These are phyloP conservation scores for Penicillium hesseltinei DNA, from an alignment of 2,329 filamentous ascomycete genomes.

Conservation along the genomic window DNA sequence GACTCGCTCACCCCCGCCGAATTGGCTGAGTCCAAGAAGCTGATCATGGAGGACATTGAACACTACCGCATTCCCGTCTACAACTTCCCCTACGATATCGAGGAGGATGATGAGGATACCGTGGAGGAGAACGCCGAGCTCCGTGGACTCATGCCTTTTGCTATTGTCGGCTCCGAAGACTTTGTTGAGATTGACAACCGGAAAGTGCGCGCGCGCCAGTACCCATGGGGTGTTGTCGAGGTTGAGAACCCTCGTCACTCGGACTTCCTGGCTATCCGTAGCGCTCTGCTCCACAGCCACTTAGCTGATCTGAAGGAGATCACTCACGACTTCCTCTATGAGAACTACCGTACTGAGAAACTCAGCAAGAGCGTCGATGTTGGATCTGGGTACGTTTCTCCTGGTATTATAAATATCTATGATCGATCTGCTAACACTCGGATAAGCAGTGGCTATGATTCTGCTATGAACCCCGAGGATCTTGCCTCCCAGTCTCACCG, in stretches of 20 bases:
- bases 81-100: conserved; percentile 99
- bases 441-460: conserved; percentile 59
- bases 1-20: conserved; percentile 95
- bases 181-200: conserved; percentile 90
- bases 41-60: conserved; percentile 99
- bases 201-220: conserved; percentile 90
- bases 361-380: conserved; percentile 98
- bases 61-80: conserved; percentile 99
- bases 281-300: conserved; percentile 94
- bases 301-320: conserved; percentile 98
- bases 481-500: conserved; percentile 95
- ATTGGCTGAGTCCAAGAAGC: conserved; percentile 97
- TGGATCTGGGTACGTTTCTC: conserved; percentile 71
- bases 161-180: conserved; percentile 97
- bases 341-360: conserved; percentile 99
- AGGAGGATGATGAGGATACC: conserved; percentile 98
- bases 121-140: conserved; percentile 99
- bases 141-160: conserved; percentile 95
- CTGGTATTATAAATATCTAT: not conserved
- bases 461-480: conserved; percentile 96
- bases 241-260: conserved; percentile 99
- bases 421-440: conserved; percentile 22
- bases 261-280: conserved; percentile 96
- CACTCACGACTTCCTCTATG: conserved; percentile 98
- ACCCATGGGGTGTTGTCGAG: conserved; percentile 98